Conservation (phyloP, 176 grass and related monocot genomes). For the Aegilops bicornis region DNA sequence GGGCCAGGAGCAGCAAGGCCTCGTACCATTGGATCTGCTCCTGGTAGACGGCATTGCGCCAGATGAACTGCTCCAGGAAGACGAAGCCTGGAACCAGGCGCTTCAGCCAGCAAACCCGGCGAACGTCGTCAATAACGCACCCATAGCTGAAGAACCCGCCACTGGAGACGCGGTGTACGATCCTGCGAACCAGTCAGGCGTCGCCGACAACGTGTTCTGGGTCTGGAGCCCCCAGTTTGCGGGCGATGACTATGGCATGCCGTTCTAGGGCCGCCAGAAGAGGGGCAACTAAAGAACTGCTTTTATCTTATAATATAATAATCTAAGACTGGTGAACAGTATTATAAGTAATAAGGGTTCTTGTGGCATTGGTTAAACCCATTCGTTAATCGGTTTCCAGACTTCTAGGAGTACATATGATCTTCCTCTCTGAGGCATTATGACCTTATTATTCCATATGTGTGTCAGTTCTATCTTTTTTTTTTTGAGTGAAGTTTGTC, state of each 20-base stretch:
- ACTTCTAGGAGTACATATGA: background rate
- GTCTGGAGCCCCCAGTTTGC: background rate
- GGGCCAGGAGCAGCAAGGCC: background rate
- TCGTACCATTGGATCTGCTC: background rate
- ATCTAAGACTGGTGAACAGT: background rate
- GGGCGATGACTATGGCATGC: constrained; percentile 13
- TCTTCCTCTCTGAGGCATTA: background rate
- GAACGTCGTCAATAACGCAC: no score
- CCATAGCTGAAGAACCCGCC: background rate
- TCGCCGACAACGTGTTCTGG: background rate
- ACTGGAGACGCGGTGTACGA: background rate
- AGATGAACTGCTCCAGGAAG: background rate
- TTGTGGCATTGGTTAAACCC: background rate
- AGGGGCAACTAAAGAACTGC: background rate
- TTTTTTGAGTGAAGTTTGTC: background rate
- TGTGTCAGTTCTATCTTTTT: background rate
- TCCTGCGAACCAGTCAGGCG: background rate
- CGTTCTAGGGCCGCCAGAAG: background rate
- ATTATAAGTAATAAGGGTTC: background rate
- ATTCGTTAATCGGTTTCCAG: background rate
- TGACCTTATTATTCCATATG: background rate
- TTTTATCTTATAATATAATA: background rate
- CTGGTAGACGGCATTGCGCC: background rate
- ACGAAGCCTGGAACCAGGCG: background rate
- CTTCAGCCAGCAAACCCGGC: background rate